phyloP scores from a whole-genome alignment of 2,329 filamentous ascomycete genomes.

The Cercospora sp. region DNA sequence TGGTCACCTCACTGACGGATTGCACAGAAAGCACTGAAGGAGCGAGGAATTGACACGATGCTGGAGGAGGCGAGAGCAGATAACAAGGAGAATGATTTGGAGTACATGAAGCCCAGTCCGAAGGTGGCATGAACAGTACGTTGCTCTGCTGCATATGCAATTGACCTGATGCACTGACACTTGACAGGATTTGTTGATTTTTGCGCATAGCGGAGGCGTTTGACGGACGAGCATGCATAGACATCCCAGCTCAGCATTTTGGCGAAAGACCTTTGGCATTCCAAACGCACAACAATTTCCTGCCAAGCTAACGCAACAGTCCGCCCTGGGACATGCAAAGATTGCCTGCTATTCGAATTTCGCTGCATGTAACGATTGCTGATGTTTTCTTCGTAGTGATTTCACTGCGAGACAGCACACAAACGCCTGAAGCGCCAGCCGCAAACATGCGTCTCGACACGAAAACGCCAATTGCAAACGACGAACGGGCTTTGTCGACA shows the following conservation, averaged over 20 bases:
- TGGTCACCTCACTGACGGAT: neutral
- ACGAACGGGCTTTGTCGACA: neutral
- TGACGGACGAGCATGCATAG: neutral
- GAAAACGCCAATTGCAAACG: neutral
- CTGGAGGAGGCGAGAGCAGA: constrained; percentile 87
- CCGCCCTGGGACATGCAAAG: neutral
- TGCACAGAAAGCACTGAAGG: constrained; percentile 75
- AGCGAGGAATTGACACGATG: constrained; percentile 88
- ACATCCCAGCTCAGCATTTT: neutral
- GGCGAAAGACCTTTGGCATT: neutral
- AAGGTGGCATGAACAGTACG: neutral
- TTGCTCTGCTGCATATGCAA: neutral
- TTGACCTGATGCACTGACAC: neutral
- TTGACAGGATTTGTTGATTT: neutral
- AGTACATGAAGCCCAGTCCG: constrained; percentile 57
- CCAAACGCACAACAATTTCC: neutral
- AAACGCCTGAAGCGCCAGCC: neutral
- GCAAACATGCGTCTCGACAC: neutral
- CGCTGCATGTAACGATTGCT: neutral
- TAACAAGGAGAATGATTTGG: constrained; percentile 80
- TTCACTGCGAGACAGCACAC: neutral
- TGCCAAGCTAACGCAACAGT: neutral
- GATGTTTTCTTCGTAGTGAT: neutral
- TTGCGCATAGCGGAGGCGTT: constrained; percentile 11
- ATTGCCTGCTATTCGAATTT: neutral